Evolutionary conservation across 2,329 filamentous ascomycete species (phyloP).

Genomic region (Beauveria australis): DNA sequence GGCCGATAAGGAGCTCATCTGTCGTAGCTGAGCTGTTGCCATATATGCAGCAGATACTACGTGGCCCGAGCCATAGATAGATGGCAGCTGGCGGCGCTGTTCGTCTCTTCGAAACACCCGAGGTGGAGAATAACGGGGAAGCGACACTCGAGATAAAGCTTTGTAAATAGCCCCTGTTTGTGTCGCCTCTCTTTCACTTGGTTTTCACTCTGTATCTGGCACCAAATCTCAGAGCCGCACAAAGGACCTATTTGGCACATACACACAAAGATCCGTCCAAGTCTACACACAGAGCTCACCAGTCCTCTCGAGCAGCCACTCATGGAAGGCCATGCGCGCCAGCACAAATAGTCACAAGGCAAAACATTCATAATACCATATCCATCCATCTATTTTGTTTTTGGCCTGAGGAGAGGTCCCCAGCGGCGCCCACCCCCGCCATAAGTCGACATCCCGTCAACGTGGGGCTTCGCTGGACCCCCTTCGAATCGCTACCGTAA

Average conservation of each 20-base stretch:
- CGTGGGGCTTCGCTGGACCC: constrained; percentile 4
- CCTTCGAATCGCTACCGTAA: background rate
- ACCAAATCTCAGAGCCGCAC: too few species aligned
- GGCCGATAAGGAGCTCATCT: constrained; percentile 51
- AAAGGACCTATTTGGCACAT: too few species aligned
- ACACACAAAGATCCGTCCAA: background rate
- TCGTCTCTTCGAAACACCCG: background rate
- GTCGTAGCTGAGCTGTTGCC: constrained; percentile 61
- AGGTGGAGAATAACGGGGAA: background rate
- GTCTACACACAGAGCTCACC: background rate
- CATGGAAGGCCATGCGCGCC: background rate
- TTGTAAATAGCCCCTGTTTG: background rate
- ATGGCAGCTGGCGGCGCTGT: background rate
- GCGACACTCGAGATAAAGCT: background rate
- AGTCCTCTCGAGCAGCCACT: background rate
- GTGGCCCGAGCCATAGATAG: constrained; percentile 25
- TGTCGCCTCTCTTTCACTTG: background rate
- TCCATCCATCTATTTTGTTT: background rate
- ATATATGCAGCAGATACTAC: constrained; percentile 71
- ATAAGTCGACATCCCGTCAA: background rate
- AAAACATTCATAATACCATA: background rate
- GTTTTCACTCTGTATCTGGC: too few species aligned
- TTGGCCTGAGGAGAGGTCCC: background rate
- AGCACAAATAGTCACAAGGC: background rate
- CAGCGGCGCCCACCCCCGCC: background rate